Percentiles rank a stretch among this genome's conserved stretches.
Evolutionary conservation across 768 basidiomycete species (phyloP).

Genomic region (Termitomyces sp.): DNA sequence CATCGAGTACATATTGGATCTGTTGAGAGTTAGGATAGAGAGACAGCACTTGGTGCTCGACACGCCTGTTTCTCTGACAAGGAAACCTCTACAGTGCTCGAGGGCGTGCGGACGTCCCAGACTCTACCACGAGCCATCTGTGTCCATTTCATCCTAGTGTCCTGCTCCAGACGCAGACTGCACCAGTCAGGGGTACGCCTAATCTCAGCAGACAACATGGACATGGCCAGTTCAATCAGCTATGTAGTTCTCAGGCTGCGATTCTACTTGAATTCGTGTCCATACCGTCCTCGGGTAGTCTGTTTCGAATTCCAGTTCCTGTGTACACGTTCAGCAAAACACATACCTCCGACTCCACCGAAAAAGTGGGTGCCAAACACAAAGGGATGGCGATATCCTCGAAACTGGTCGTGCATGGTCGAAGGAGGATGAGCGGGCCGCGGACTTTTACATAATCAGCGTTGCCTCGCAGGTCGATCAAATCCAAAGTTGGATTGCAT

Average conservation of each 20-base stretch:
- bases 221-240: slow-evolving; percentile 49
- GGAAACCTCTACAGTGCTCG: slow-evolving; percentile 22
- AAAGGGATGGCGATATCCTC: slow-evolving; percentile 48
- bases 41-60: not conserved
- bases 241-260: slow-evolving; percentile 13
- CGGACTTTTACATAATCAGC: not conserved
- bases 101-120: slow-evolving; percentile 33
- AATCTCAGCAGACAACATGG: slow-evolving; percentile 38
- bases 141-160: slow-evolving; percentile 27
- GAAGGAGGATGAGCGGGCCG: not conserved
- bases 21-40: slow-evolving; percentile 11
- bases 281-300: slow-evolving; percentile 47
- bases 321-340: not conserved
- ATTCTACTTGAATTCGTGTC: not conserved
- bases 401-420: slow-evolving; percentile 18
- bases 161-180: slow-evolving; percentile 22
- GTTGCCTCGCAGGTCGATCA: not conserved
- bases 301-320: slow-evolving; percentile 7
- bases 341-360: slow-evolving; percentile 41
- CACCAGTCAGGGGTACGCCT: slow-evolving; percentile 38
- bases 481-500: not conserved
- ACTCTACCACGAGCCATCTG: slow-evolving; percentile 19
- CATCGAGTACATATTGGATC: slow-evolving; percentile 46
- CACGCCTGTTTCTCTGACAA: slow-evolving; percentile 38
- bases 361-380: slow-evolving; percentile 36